Evolutionary conservation across 441 rosid genomes (phyloP).

Genomic region (Gossypium schwendimanii): DNA sequence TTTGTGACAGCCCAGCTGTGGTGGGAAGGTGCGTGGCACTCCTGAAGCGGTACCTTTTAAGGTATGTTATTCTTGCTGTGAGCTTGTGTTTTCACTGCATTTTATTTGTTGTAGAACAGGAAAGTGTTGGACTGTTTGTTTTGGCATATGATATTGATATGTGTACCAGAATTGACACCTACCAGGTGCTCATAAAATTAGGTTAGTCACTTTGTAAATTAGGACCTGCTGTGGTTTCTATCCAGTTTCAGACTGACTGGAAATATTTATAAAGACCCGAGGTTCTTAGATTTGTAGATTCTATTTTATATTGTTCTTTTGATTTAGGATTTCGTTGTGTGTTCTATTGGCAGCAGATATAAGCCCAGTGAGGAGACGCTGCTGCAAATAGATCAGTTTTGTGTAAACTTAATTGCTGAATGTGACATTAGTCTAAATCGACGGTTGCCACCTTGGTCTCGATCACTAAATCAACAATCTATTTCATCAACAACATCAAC

Average conservation of each 20-base stretch:
- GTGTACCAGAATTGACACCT: conserved; percentile 2
- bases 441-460: conserved; percentile 43
- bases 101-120: background rate
- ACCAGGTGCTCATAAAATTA: background rate
- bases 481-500: conserved; percentile 35
- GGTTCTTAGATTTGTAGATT: background rate
- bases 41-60: conserved; percentile 79
- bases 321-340: conserved; percentile 14
- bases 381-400: conserved; percentile 84
- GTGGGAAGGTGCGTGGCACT: conserved; percentile 92
- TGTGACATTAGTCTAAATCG: conserved; percentile 58
- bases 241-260: background rate
- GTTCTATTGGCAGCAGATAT: conserved; percentile 50
- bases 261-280: conserved; percentile 10
- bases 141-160: background rate
- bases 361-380: conserved; percentile 92
- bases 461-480: conserved; percentile 40
- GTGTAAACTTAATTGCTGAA: conserved; percentile 66
- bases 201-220: conserved; percentile 5
- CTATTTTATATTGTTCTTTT: conserved; percentile 1
- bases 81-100: conserved; percentile 12
- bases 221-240: conserved; percentile 4
- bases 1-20: conserved; percentile 83
- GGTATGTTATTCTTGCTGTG: conserved; percentile 41
- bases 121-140: background rate